These are phyloP conservation scores for Lichenothelia convexa DNA, from an alignment of 495 filamentous ascomycete genomes.

Conservation along the genomic window DNA sequence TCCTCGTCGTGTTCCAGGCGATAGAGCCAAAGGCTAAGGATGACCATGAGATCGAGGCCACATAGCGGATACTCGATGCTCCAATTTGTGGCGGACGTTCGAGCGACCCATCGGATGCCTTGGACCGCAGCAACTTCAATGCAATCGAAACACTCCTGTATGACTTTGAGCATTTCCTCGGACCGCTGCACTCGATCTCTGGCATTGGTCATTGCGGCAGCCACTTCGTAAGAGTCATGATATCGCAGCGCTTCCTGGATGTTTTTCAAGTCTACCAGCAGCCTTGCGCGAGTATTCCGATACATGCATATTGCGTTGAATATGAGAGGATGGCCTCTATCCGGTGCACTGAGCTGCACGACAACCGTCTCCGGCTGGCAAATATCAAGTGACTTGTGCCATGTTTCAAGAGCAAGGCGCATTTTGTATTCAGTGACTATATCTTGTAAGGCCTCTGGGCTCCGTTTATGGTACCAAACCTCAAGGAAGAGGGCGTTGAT, in stretches of 20 bases:
- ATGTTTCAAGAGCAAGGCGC: constrained; percentile 84
- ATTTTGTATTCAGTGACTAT: constrained; percentile 98
- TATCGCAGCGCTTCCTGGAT: constrained; percentile 95
- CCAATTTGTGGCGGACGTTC: constrained; percentile 95
- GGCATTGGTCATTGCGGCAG: constrained; percentile 85
- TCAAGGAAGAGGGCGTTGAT: constrained; percentile 98
- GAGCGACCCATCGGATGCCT: constrained; percentile 94
- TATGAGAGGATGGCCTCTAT: constrained; percentile 93
- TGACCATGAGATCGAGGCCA: constrained; percentile 95
- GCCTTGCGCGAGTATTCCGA: constrained; percentile 77
- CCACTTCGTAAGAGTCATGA: constrained; percentile 92
- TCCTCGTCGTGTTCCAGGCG: constrained; percentile 98
- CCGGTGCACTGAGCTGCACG: constrained; percentile 80
- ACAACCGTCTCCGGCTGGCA: constrained; percentile 85
- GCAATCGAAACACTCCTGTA: constrained; percentile 94
- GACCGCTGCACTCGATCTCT: constrained; percentile 86
- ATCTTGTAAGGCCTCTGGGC: constrained; percentile 85
- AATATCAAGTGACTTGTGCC: constrained; percentile 87
- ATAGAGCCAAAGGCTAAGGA: constrained; percentile 95
- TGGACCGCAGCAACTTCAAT: constrained; percentile 89
- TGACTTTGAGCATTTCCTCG: constrained; percentile 94
- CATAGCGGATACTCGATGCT: constrained; percentile 96
- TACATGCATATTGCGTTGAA: constrained; percentile 99
- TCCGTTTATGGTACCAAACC: constrained; percentile 97
- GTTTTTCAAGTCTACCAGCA: constrained; percentile 86